Evolutionary conservation across 1,139 yeast species (phyloP).

Genomic region (Scheffersomyces titani): DNA sequence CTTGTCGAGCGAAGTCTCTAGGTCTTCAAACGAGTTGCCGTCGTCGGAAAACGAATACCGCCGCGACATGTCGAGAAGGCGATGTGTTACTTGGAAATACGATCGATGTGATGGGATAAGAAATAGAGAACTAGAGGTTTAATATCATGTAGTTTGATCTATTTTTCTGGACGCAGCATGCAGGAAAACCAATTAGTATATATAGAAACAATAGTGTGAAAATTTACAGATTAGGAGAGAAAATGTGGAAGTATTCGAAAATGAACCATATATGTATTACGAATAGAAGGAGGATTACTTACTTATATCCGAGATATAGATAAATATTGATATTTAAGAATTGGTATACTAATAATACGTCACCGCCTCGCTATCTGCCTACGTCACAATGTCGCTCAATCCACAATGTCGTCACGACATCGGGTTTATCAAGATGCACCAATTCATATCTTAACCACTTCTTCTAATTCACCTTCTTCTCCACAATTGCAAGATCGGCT

Average conservation of each 20-base stretch:
- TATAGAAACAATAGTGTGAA: not conserved
- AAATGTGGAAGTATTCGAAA: not conserved
- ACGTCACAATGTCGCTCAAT: not conserved
- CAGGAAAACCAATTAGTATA: not conserved
- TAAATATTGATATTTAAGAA: too few relatives aligned
- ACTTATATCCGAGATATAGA: too few relatives aligned
- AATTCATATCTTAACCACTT: not conserved
- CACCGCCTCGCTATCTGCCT: not conserved
- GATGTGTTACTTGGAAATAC: not conserved
- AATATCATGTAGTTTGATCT: not conserved
- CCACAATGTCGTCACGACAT: not conserved
- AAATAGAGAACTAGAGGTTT: not conserved
- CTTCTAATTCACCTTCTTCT: not conserved
- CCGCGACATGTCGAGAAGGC: slow-evolving; percentile 8
- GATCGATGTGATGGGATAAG: not conserved
- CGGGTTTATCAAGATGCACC: not conserved
- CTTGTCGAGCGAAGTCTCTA: slow-evolving; percentile 44
- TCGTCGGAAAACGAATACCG: slow-evolving; percentile 18
- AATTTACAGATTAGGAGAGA: not conserved
- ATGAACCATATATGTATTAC: not conserved
- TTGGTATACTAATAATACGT: not conserved
- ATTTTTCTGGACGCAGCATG: not conserved
- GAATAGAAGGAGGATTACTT: too few relatives aligned
- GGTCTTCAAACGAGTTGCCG: slow-evolving; percentile 41
- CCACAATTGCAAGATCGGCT: not conserved